Conservation (phyloP, 192 early-diverging fungal genomes). For the Haplosporangium gracile region DNA sequence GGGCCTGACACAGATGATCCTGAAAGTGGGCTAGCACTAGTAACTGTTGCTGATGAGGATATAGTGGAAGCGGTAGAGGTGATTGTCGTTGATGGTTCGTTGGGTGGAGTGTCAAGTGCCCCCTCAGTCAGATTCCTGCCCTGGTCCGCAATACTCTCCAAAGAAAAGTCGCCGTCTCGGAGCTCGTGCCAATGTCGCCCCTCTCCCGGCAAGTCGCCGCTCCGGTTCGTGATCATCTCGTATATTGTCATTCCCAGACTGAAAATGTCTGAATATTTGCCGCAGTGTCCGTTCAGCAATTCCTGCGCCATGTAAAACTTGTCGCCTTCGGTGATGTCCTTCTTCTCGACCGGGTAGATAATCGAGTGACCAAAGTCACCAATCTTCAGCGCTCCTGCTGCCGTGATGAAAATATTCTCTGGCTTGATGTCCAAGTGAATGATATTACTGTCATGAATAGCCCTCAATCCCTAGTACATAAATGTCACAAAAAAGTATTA, state of each 20-base stretch:
- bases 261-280: slow-evolving; percentile 90
- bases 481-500: slow-evolving; percentile 25
- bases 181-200: slow-evolving; percentile 91
- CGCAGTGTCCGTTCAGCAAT: slow-evolving; percentile 76
- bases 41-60: not conserved
- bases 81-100: not conserved
- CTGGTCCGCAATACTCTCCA: slow-evolving; percentile 26
- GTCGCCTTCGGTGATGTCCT: slow-evolving; percentile 88
- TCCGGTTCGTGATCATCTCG: slow-evolving; percentile 81
- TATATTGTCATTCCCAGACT: slow-evolving; percentile 93
- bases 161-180: slow-evolving; percentile 73
- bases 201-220: slow-evolving; percentile 88
- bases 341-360: slow-evolving; percentile 65
- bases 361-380: slow-evolving; percentile 93
- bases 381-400: slow-evolving; percentile 80
- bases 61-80: not conserved
- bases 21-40: not conserved
- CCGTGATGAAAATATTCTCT: slow-evolving; percentile 83
- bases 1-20: not conserved
- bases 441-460: slow-evolving; percentile 77
- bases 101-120: not conserved
- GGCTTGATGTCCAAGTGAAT: slow-evolving; percentile 96
- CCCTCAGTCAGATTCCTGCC: not conserved
- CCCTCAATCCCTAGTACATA: slow-evolving; percentile 68
- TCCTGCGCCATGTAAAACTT: slow-evolving; percentile 94